phyloP scores from a whole-genome alignment of 257 asterid genomes.

The Ophiorrhiza pumila region DNA sequence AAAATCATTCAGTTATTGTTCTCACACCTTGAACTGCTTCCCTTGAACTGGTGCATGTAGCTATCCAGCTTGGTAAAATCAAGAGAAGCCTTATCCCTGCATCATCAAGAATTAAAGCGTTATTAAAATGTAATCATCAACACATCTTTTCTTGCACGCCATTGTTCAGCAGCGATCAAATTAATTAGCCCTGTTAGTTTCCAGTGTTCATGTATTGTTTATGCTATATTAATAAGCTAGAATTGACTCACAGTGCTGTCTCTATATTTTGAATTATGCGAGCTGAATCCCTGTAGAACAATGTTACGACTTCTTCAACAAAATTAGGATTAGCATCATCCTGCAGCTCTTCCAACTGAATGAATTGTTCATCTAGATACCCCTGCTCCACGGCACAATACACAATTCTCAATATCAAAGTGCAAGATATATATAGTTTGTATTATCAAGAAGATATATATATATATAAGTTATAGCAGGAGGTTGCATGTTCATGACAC shows the following conservation, averaged over 20 bases:
- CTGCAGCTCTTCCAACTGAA: slow-evolving; percentile 67
- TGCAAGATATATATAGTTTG: too few relatives aligned
- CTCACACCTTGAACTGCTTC: slow-evolving; percentile 78
- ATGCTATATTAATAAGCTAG: too few relatives aligned
- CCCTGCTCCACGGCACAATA: slow-evolving; percentile 38
- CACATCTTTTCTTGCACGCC: not conserved
- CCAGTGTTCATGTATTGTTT: too few relatives aligned
- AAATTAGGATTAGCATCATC: slow-evolving; percentile 75
- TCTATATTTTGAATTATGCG: slow-evolving; percentile 51
- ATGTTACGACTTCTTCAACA: slow-evolving; percentile 75
- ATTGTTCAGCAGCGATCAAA: too few relatives aligned
- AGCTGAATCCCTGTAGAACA: slow-evolving; percentile 58
- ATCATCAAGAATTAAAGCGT: too few relatives aligned
- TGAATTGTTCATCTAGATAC: slow-evolving; percentile 67
- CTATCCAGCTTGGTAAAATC: slow-evolving; percentile 50
- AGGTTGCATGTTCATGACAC: too few relatives aligned
- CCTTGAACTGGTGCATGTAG: slow-evolving; percentile 69
- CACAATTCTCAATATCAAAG: not conserved
- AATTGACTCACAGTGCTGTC: slow-evolving; percentile 53
- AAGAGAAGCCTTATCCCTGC: slow-evolving; percentile 33
- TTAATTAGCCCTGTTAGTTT: too few relatives aligned
- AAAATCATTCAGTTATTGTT: not conserved
- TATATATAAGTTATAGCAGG: too few relatives aligned
- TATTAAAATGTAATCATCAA: too few relatives aligned
- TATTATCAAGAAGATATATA: too few relatives aligned